phyloP scores from a whole-genome alignment of 2,329 filamentous ascomycete species.

The Xylariaceae sp. region DNA sequence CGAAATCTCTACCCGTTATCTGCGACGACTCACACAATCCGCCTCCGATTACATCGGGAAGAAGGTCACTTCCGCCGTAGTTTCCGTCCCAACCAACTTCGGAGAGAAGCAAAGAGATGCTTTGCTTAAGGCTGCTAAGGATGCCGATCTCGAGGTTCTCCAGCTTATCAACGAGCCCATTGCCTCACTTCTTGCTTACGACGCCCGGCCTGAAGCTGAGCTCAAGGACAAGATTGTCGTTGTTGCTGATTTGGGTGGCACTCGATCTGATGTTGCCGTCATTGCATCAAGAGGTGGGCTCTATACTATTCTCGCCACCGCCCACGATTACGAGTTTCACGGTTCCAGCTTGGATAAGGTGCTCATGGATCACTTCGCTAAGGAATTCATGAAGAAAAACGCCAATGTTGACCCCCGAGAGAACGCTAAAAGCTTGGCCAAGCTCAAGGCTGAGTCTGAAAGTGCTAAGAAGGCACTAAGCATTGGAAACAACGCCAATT shows the following conservation, averaged over 20 bases:
- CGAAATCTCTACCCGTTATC: constrained; percentile 79
- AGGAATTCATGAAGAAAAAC: constrained; percentile 99
- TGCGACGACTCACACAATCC: constrained; percentile 75
- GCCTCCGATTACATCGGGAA: constrained; percentile 92
- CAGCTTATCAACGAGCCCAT: constrained; percentile 92
- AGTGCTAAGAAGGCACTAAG: constrained; percentile 88
- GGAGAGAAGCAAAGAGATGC: constrained; percentile 80
- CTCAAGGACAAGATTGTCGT: constrained; percentile 83
- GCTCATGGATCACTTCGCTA: constrained; percentile 92
- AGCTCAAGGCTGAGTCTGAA: constrained; percentile 89
- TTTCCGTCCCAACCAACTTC: constrained; percentile 94
- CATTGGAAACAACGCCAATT: constrained; percentile 80
- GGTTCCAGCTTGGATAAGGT: constrained; percentile 84
- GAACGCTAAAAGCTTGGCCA: constrained; percentile 78
- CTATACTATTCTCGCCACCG: constrained; percentile 90
- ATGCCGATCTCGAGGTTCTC: constrained; percentile 80
- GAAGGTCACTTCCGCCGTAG: constrained; percentile 88
- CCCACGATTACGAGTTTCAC: constrained; percentile 92
- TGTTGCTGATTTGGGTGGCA: constrained; percentile 89
- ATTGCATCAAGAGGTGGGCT: constrained; percentile 89
- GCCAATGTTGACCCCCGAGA: constrained; percentile 75
- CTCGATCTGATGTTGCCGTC: constrained; percentile 85
- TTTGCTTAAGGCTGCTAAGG: constrained; percentile 71
- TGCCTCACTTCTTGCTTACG: constrained; percentile 84
- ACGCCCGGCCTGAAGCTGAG: constrained; percentile 73